phyloP scores from a whole-genome alignment of 139 green algal species.

The Yamagishiella unicocca region DNA sequence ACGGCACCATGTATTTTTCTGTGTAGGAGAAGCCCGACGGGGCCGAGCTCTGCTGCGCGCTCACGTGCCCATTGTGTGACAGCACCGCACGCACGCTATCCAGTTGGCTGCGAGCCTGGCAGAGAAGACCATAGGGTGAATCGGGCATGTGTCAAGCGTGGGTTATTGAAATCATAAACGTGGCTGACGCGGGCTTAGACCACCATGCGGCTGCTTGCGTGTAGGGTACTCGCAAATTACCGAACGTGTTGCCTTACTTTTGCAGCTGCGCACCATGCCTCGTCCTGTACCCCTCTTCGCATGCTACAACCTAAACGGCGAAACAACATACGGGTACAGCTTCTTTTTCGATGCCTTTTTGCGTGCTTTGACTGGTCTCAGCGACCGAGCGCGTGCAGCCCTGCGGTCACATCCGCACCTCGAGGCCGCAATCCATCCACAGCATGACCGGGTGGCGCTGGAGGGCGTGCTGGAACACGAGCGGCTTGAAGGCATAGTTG shows the following conservation, averaged over 20 bases:
- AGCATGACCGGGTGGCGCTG: conserved; percentile 16
- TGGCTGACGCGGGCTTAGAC: background rate
- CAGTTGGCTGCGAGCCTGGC: too few relatives aligned
- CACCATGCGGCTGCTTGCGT: background rate
- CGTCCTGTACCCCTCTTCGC: background rate
- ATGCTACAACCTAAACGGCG: too few relatives aligned
- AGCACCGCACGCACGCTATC: background rate
- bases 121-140: too few relatives aligned
- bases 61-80: background rate
- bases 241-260: background rate
- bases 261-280: background rate
- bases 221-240: background rate
- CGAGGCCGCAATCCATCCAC: conserved; percentile 61
- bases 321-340: too few relatives aligned
- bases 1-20: conserved; percentile 20
- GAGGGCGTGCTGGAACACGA: conserved; percentile 49
- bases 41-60: conserved; percentile 21
- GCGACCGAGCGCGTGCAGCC: background rate
- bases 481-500: conserved; percentile 65
- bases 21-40: background rate
- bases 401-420: conserved; percentile 27
- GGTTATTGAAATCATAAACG: too few relatives aligned
- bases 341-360: too few relatives aligned
- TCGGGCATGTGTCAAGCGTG: too few relatives aligned
- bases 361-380: too few relatives aligned